These are phyloP conservation scores for Elongisporangium undulatum DNA, from an alignment of 352 stramenopile genomes.

Conservation along the genomic window DNA sequence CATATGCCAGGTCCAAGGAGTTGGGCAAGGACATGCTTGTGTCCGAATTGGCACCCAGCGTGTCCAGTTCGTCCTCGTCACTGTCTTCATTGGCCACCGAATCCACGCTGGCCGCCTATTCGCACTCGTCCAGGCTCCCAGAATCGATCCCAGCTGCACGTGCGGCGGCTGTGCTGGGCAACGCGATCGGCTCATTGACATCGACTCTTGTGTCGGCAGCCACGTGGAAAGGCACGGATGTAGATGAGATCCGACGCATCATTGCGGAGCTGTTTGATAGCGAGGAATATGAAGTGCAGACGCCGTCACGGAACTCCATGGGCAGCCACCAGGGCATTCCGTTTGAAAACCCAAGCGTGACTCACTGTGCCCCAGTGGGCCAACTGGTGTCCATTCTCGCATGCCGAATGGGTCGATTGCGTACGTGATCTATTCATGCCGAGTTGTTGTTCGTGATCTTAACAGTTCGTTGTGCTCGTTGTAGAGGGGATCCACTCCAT, in stretches of 20 bases:
- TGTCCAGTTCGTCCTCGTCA: conserved; percentile 6
- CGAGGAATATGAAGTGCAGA: conserved; percentile 7
- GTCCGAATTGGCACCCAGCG: conserved; percentile 52
- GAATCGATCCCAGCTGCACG: conserved; percentile 67
- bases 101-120: not conserved
- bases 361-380: conserved; percentile 51
- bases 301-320: not conserved
- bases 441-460: conserved; percentile 6
- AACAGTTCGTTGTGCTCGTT: conserved; percentile 11
- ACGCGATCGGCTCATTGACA: conserved; percentile 56
- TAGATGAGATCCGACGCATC: conserved; percentile 57
- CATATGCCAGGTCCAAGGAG: conserved; percentile 69
- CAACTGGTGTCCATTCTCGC: conserved; percentile 68
- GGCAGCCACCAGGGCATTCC: not conserved
- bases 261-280: conserved; percentile 54
- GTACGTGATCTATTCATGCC: conserved; percentile 27
- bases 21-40: conserved; percentile 69
- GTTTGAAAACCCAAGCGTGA: conserved; percentile 4
- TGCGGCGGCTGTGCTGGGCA: conserved; percentile 64
- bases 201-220: conserved; percentile 61
- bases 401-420: conserved; percentile 60
- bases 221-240: conserved; percentile 69
- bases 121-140: conserved; percentile 14
- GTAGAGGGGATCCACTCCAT: conserved; percentile 70
- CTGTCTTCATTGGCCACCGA: conserved; percentile 4